Evolutionary conservation across 1,284 basidiomycete species (phyloP).

Genomic region (Ceraceosorus bombacis): DNA sequence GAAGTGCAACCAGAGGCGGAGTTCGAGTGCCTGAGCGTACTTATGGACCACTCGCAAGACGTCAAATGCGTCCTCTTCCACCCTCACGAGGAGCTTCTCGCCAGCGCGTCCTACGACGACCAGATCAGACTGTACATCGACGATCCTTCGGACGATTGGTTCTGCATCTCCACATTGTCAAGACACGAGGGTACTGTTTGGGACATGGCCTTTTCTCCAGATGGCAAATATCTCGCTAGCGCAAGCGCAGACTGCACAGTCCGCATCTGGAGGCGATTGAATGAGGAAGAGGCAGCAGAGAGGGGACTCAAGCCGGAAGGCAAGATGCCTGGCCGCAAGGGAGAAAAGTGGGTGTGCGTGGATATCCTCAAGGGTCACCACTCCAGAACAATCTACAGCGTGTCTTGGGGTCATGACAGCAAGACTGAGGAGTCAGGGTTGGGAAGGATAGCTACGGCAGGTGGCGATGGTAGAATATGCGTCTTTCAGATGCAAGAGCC

Average conservation of each 20-base stretch:
- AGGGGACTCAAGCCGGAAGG: constrained; percentile 34
- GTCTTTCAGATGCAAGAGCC: constrained; percentile 54
- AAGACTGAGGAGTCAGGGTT: constrained; percentile 44
- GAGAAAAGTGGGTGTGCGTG: constrained; percentile 49
- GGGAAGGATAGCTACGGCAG: constrained; percentile 67
- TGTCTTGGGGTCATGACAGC: constrained; percentile 60
- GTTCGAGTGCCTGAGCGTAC: constrained; percentile 86
- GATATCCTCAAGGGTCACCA: constrained; percentile 52
- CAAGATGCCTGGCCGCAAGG: constrained; percentile 35
- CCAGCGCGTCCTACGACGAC: constrained; percentile 94
- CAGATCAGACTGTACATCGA: constrained; percentile 89
- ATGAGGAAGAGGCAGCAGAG: constrained; percentile 37
- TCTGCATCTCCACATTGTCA: constrained; percentile 69
- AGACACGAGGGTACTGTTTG: constrained; percentile 80
- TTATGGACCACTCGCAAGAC: constrained; percentile 96
- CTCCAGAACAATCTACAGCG: constrained; percentile 66
- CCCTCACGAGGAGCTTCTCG: constrained; percentile 88
- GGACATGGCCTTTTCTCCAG: constrained; percentile 70
- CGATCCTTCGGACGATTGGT: constrained; percentile 93
- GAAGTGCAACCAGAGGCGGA: constrained; percentile 67
- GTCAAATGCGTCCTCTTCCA: constrained; percentile 95
- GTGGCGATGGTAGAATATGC: constrained; percentile 68
- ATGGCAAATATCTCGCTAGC: constrained; percentile 73
- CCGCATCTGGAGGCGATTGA: constrained; percentile 52
- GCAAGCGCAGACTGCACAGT: constrained; percentile 68